Base-by-base conservation (phyloP, 768 basidiomycete genomes). In the Lepiota brunneoincarnata region DNA sequence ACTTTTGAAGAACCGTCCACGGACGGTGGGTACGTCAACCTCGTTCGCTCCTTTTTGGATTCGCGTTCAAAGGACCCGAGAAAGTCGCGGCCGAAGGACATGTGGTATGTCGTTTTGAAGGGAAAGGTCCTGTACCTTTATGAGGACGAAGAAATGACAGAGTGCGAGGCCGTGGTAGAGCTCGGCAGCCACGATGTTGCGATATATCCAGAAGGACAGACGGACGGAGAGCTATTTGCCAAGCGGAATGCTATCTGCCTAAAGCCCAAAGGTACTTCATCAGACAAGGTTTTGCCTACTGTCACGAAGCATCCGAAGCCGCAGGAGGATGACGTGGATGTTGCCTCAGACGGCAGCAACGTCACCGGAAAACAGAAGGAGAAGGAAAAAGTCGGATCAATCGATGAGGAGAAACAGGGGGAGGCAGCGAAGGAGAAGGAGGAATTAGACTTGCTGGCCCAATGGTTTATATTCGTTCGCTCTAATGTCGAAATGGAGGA, bases 401-500 rank as follows among this genome's bases (percentile, higher is more conserved):
- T 58, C 28, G 72, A 75, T 54, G 63, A 59, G 58, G 72, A 77
- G 65, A 73, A 72, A 68, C 68, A 70, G 58, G 72, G 70, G 66
- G 72, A 79, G 53, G 70, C 67, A 26, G 78, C 75, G 36, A 68
- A 73, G 55, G 80, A 83, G 56, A 76, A 84, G 65, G n/a, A n/a
- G n/a, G 76, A 80, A 1, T 58, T 77, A 48, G 71, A 83, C 59
- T 61, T 72, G 7, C 70, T 78, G 4, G 81, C 82, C 2, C 89
- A 93, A 2, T 98, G 94, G 93, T 99, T 89, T 74, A 84, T 99
- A 62, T 98, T 98, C 70, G 84, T 93, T 17, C 86, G 87, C 57
- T 87, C 84, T 24, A 93, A 86, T 67, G 74, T 86, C 50, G 91
- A 93, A 65, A 97, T 98, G 91, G 97, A 99, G 70, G 96, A 99